Conservation (phyloP, 345 rosid species). For the Geranium brycei region DNA sequence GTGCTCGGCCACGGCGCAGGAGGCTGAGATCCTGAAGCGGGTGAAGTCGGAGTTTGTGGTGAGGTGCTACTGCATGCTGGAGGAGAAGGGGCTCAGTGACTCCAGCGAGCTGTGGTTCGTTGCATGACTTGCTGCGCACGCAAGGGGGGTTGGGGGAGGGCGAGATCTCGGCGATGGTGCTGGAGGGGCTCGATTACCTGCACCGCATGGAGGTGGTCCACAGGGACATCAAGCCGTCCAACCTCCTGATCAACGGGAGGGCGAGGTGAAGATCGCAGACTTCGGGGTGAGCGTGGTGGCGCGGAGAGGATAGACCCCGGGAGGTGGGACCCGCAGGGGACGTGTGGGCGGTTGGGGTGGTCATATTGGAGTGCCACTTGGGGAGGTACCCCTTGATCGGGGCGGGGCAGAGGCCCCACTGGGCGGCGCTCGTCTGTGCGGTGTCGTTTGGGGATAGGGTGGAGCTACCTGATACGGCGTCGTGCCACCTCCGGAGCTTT, state of each 20-base stretch:
- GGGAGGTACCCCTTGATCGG: constrained; percentile 52
- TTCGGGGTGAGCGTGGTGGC: constrained; percentile 42
- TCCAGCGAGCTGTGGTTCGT: constrained; percentile 29
- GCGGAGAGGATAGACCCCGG: constrained; percentile 44
- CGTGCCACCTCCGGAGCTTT: constrained; percentile 32
- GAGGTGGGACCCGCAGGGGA: constrained; percentile 43
- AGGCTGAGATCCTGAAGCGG: constrained; percentile 42
- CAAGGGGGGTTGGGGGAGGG: constrained; percentile 18
- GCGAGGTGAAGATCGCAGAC: constrained; percentile 56
- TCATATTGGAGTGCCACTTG: constrained; percentile 42
- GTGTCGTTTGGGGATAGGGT: constrained; percentile 37
- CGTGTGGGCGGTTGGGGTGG: constrained; percentile 57
- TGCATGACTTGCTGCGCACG: constrained; percentile 21
- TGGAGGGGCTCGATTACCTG: constrained; percentile 37
- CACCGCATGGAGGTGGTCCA: constrained; percentile 46
- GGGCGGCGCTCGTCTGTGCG: constrained; percentile 44
- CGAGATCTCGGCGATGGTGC: constrained; percentile 25
- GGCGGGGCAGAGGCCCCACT: constrained; percentile 41
- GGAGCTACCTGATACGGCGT: constrained; percentile 35
- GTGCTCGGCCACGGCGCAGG: constrained; percentile 42
- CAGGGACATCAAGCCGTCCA: constrained; percentile 62
- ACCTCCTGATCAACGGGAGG: constrained; percentile 35
- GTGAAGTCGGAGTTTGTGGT: constrained; percentile 38
- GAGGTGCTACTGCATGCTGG: constrained; percentile 35
- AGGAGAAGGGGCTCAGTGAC: neutral